Evolutionary conservation across 148 eudicot genomes (phyloP).

Genomic region (Camellia japonica): DNA sequence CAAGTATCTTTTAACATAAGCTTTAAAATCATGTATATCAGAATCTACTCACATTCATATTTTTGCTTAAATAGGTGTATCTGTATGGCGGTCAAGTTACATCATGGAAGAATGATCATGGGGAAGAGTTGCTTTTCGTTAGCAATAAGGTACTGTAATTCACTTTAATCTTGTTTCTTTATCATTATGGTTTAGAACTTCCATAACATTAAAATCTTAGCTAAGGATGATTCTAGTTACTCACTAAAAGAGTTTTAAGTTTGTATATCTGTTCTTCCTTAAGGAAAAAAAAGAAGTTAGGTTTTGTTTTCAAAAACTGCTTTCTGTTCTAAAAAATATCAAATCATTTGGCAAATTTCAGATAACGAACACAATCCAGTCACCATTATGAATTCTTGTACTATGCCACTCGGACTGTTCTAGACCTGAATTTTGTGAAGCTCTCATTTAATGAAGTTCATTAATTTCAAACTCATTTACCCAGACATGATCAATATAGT

Average conservation of each 20-base stretch:
- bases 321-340: too few relatives aligned
- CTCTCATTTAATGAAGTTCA: too few relatives aligned
- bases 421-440: too few relatives aligned
- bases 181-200: constrained; percentile 1
- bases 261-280: neutral
- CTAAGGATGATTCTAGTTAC: neutral
- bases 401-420: too few relatives aligned
- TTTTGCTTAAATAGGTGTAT: constrained; percentile 48
- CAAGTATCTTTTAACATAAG: neutral
- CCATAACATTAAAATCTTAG: neutral
- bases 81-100: constrained; percentile 81
- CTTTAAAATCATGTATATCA: neutral
- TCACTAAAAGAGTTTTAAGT: neutral
- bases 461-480: too few relatives aligned
- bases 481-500: too few relatives aligned
- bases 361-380: too few relatives aligned
- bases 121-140: constrained; percentile 77
- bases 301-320: too few relatives aligned
- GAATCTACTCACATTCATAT: neutral
- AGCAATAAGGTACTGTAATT: constrained; percentile 62
- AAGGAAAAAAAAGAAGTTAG: too few relatives aligned
- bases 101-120: constrained; percentile 85
- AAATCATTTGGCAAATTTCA: too few relatives aligned
- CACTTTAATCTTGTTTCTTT: neutral
- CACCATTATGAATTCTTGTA: too few relatives aligned